Conservation (phyloP, 2,329 filamentous ascomycete genomes). For the Colletotrichum australisinense region DNA sequence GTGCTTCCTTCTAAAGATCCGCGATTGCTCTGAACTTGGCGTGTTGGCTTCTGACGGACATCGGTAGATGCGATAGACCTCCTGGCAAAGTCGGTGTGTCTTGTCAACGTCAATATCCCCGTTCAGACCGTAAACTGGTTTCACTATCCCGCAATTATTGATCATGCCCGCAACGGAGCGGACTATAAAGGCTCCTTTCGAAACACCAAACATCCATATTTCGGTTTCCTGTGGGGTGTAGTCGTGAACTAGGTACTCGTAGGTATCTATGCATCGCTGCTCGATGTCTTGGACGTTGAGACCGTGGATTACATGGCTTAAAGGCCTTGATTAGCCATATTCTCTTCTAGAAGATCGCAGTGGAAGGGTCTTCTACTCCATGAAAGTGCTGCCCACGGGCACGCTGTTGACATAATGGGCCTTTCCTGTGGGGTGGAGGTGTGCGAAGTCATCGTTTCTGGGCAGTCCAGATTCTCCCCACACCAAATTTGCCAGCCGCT, state of each 20-base stretch:
- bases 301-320: constrained; percentile 8
- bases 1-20: constrained; percentile 30
- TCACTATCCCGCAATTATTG: constrained; percentile 44
- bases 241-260: constrained; percentile 29
- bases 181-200: constrained; percentile 41
- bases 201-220: constrained; percentile 43
- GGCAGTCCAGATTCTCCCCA: constrained; percentile 18
- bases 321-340: not conserved
- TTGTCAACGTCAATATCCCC: constrained; percentile 18
- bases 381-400: constrained; percentile 3
- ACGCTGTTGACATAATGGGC: constrained; percentile 23
- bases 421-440: constrained; percentile 18
- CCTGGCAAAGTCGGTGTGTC: constrained; percentile 32
- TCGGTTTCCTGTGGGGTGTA: constrained; percentile 31
- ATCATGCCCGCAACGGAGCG: constrained; percentile 42
- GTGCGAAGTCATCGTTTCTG: constrained; percentile 3
- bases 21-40: constrained; percentile 35
- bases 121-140: constrained; percentile 12
- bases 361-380: not conserved
- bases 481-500: constrained; percentile 35
- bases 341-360: not conserved
- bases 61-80: constrained; percentile 41
- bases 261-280: constrained; percentile 37
- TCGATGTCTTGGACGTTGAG: constrained; percentile 27
- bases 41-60: constrained; percentile 33